Conservation (phyloP, 306 rosid species). For the Senna siamea region DNA sequence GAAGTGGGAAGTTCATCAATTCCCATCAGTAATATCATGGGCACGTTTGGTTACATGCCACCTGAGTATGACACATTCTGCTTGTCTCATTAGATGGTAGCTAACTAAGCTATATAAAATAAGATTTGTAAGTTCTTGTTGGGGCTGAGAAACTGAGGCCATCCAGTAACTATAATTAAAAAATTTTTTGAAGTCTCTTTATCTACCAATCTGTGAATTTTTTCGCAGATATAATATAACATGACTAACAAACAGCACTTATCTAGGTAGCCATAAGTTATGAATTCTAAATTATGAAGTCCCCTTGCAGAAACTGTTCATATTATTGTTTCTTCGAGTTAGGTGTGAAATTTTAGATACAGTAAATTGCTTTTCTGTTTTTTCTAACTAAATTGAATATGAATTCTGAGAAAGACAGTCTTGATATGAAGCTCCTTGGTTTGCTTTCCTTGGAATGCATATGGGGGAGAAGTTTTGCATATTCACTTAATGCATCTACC, state of each 20-base stretch:
- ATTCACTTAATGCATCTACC: neutral
- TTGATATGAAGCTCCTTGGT: neutral
- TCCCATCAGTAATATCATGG: constrained; percentile 41
- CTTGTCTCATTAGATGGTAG: neutral
- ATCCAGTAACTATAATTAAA: too few relatives aligned
- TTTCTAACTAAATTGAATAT: neutral
- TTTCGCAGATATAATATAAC: neutral
- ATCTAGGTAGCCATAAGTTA: neutral
- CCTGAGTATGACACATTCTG: constrained; percentile 54
- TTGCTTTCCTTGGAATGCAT: neutral
- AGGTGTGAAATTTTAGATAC: neutral
- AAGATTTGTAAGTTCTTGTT: neutral
- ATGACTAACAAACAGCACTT: too few relatives aligned
- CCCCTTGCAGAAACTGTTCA: neutral
- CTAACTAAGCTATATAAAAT: neutral
- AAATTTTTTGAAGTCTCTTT: too few relatives aligned
- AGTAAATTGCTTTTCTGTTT: neutral
- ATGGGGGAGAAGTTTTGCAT: neutral
- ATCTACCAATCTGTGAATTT: too few relatives aligned
- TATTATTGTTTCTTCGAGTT: neutral
- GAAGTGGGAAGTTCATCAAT: constrained; percentile 53
- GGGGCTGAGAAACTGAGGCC: constrained; percentile 5
- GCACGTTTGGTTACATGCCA: constrained; percentile 80
- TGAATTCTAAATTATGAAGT: neutral
- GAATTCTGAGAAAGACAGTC: neutral